Conservation (phyloP, 495 filamentous ascomycete genomes). For the Parathielavia hyrcaniae region DNA sequence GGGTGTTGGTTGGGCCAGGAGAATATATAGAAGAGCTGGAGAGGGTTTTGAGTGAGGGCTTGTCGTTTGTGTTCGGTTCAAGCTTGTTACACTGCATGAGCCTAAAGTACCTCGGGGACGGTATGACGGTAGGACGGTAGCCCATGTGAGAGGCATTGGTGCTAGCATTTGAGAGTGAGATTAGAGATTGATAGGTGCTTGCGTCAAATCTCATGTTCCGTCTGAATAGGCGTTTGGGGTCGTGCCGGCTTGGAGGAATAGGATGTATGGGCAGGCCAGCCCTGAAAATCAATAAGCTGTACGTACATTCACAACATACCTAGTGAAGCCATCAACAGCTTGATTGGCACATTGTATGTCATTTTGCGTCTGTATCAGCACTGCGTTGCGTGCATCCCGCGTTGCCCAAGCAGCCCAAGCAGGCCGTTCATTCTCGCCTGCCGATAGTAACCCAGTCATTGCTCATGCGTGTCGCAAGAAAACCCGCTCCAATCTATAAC, state of each 20-base stretch:
- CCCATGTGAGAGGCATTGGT: too few species aligned
- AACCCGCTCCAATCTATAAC: not conserved
- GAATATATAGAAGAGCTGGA: too few species aligned
- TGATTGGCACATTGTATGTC: not conserved
- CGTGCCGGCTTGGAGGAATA: not conserved
- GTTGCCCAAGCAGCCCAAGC: conserved; percentile 3
- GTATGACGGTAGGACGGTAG: too few species aligned
- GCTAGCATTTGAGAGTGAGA: too few species aligned
- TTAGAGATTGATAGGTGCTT: not conserved
- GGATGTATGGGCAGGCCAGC: not conserved
- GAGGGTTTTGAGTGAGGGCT: too few species aligned
- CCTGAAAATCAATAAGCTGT: not conserved
- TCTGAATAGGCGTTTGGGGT: not conserved
- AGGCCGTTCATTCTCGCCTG: conserved; percentile 10
- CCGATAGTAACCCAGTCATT: conserved; percentile 8
- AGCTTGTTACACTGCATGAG: too few species aligned
- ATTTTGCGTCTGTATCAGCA: conserved; percentile 1
- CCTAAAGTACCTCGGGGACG: too few species aligned
- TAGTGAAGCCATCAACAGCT: not conserved
- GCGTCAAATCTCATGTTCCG: not conserved
- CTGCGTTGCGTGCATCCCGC: conserved; percentile 1
- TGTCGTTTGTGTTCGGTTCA: too few species aligned
- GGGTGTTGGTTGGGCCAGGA: too few species aligned
- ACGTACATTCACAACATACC: not conserved
- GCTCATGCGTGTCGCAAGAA: not conserved